Evolutionary conservation across 129 eudicot species (phyloP), one percentile per base, ranked within the genome.

Genomic region (Tagetes erecta): DNA sequence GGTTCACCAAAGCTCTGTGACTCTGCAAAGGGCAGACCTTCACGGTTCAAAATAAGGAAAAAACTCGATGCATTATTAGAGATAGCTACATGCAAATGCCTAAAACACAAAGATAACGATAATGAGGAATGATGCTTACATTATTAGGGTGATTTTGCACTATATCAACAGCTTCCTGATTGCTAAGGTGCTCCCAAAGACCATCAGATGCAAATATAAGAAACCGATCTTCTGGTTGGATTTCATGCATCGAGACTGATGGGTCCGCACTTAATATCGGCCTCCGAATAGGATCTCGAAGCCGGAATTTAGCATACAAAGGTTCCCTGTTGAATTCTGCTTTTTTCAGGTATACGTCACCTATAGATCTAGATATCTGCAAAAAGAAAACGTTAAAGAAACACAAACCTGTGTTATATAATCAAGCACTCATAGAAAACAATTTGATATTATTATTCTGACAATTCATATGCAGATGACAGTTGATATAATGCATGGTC

Each of bases 101-200:
- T 35, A 35, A 49, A 38, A 64, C 27, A 27, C 42, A 39, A 50
- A 67, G 27, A 67, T 66, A 13, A 30, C 52, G 55, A 33, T 34
- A 9, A 13, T 47, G 73, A 76, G n/a, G 47, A 40, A 9, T 53
- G 11, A 38, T 9, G 11, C 95, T 89, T 86, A 93, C 98, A 59
- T 41, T 84, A 13, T 83, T 87, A 53, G 96, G 92, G 60, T 79
- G 77, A 58, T 84, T 84, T 83, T 87, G 98, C 46, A 93, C 96
- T 50, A 93, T 71, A 84, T 90, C 87, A 68, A 93, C 98, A 5
- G 98, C 98, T 71, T 93, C 96, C 75, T 93, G 96, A 77, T 93
- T 92, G 84, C 76, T 86, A 50, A 93, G 96, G 70, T 93, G 98
- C 85, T 93, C 98, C 98, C 98, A 93, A 35, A 93, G 94, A 77